Percentiles rank a stretch among this genome's conserved stretches.
Conservation (phyloP, 805 yeast species). For the Ogataea philodendri region DNA sequence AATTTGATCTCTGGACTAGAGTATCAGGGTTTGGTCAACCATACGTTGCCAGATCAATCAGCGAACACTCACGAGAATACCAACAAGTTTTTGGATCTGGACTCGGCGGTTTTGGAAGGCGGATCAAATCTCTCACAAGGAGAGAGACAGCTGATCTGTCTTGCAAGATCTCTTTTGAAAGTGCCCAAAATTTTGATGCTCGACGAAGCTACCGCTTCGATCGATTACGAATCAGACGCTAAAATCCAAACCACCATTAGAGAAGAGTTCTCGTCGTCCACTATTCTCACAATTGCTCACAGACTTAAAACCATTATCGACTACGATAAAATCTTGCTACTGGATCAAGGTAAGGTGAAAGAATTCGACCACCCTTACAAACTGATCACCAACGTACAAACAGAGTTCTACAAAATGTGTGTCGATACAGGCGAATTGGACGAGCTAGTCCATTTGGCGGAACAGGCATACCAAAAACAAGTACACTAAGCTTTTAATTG, state of each 20-base stretch:
- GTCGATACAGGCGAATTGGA: conserved; percentile 89
- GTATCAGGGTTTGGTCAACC: conserved; percentile 26
- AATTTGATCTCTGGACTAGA: conserved; percentile 54
- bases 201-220: conserved; percentile 86
- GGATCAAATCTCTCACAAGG: conserved; percentile 83
- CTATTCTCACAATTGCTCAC: conserved; percentile 83
- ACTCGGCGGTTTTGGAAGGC: conserved; percentile 62
- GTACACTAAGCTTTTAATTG: too few species aligned
- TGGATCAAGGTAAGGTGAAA: conserved; percentile 57
- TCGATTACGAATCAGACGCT: conserved; percentile 80
- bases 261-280: conserved; percentile 66
- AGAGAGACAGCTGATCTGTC: conserved; percentile 77
- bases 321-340: conserved; percentile 59
- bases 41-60: conserved; percentile 16
- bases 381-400: conserved; percentile 43
- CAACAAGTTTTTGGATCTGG: conserved; percentile 67
- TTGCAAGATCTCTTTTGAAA: conserved; percentile 70
- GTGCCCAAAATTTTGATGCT: conserved; percentile 72
- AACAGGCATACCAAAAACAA: conserved; percentile 46
- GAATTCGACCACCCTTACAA: conserved; percentile 58
- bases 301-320: conserved; percentile 81
- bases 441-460: conserved; percentile 66
- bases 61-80: conserved; percentile 43
- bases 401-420: conserved; percentile 59
- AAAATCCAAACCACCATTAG: conserved; percentile 76